A percentile compares a stretch with the other conserved stretches of the same genome.
These are phyloP conservation scores for Boeremia exigua DNA, from an alignment of 2,329 filamentous ascomycete genomes.

Conservation along the genomic window DNA sequence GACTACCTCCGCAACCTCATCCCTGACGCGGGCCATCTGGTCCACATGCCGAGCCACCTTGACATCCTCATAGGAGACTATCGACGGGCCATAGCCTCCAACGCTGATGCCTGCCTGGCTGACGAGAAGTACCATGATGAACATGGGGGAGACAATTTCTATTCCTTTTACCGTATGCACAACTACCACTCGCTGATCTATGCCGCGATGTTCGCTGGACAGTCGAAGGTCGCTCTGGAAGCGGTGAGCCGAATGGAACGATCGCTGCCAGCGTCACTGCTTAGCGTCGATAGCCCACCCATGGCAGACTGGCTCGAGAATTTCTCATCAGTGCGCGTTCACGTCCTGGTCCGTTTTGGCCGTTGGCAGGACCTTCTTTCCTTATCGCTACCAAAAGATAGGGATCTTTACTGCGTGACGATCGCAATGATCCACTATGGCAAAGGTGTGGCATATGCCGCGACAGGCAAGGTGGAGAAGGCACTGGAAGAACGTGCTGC, in stretches of 20 bases:
- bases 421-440: constrained; percentile 73
- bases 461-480: constrained; percentile 60
- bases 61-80: constrained; percentile 78
- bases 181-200: constrained; percentile 79
- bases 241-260: constrained; percentile 65
- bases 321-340: constrained; percentile 70
- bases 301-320: constrained; percentile 83
- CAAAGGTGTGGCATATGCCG: constrained; percentile 70
- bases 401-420: constrained; percentile 69
- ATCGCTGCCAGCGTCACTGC: constrained; percentile 67
- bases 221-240: constrained; percentile 67
- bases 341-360: constrained; percentile 76
- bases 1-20: constrained; percentile 68
- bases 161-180: constrained; percentile 77
- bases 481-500: constrained; percentile 59
- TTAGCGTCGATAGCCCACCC: constrained; percentile 69
- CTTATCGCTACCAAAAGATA: constrained; percentile 63
- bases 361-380: constrained; percentile 70
- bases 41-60: constrained; percentile 80
- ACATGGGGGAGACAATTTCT: constrained; percentile 71
- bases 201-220: constrained; percentile 77
- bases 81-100: constrained; percentile 68
- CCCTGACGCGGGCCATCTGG: constrained; percentile 72
- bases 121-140: constrained; percentile 70
- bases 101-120: constrained; percentile 69